Evolutionary conservation across 2,329 filamentous ascomycete species (phyloP).

Genomic region (Dactylellina cionopaga): DNA sequence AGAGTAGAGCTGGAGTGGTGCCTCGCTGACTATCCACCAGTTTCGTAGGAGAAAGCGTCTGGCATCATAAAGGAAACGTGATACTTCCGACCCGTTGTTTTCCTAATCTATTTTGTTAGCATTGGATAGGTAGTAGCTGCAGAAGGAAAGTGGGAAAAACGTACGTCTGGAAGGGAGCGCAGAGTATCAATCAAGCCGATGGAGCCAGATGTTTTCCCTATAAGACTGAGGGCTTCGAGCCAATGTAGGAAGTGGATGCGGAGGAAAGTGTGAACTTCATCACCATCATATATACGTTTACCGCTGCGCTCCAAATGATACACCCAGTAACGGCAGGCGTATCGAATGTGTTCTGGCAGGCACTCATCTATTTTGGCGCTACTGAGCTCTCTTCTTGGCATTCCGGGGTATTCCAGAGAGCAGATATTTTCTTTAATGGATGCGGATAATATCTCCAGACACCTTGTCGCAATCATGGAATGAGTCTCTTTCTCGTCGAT

Average conservation of each 20-base stretch:
- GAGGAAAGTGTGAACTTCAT: neutral
- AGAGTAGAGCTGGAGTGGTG: constrained; percentile 25
- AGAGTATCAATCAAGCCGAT: neutral
- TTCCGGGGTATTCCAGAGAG: neutral
- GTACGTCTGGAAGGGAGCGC: no score
- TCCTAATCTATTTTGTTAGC: no score
- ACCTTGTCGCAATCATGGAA: neutral
- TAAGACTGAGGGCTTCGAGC: neutral
- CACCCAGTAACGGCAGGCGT: constrained; percentile 7
- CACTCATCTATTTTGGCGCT: neutral
- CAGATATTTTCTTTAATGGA: constrained; percentile 6
- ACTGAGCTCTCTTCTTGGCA: neutral
- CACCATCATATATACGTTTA: neutral
- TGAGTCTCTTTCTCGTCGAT: constrained; percentile 9
- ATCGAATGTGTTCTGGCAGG: constrained; percentile 4
- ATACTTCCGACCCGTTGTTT: neutral
- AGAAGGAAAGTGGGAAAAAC: no score
- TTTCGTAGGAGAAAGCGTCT: neutral
- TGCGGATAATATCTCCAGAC: neutral
- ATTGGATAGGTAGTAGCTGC: no score
- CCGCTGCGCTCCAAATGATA: constrained; percentile 3
- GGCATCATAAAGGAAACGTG: constrained; percentile 4
- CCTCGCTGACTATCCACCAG: neutral
- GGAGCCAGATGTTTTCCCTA: neutral
- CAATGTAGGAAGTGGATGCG: neutral